phyloP scores from a whole-genome alignment of 495 filamentous ascomycete genomes.

The Durotheca rogersii region DNA sequence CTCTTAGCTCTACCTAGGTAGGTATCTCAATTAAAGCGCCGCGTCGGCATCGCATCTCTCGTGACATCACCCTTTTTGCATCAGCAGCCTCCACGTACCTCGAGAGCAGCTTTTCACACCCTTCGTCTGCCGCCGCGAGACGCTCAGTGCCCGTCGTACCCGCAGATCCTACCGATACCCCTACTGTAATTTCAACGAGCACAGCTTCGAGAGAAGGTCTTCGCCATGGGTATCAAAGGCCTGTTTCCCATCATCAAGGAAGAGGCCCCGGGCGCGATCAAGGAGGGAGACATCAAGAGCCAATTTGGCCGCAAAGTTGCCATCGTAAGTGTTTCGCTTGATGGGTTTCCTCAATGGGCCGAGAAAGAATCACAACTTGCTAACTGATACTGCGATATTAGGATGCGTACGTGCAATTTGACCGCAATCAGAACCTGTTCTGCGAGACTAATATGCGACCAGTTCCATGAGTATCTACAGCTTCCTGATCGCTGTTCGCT shows the following conservation, averaged over 20 bases:
- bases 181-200: not conserved
- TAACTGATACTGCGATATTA: constrained; percentile 39
- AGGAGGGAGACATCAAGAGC: constrained; percentile 94
- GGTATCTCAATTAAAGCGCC: not conserved
- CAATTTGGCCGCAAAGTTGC: constrained; percentile 97
- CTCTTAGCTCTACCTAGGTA: constrained; percentile 28
- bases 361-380: too few relatives aligned
- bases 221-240: constrained; percentile 87
- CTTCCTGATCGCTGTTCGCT: constrained; percentile 96
- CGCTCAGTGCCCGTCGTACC: too few relatives aligned
- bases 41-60: constrained; percentile 29
- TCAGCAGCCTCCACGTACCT: not conserved
- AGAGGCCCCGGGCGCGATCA: constrained; percentile 89
- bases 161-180: too few relatives aligned
- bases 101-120: too few relatives aligned
- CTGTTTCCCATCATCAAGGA: constrained; percentile 88
- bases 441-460: constrained; percentile 29
- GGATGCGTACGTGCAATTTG: constrained; percentile 73
- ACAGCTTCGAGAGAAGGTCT: not conserved
- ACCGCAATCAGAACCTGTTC: too few relatives aligned
- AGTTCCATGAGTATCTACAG: constrained; percentile 99
- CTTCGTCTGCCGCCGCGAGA: too few relatives aligned
- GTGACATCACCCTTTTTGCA: constrained; percentile 32
- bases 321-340: constrained; percentile 69
- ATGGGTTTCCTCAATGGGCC: too few relatives aligned